Percentiles rank a stretch among this genome's conserved stretches.
phyloP scores from a whole-genome alignment of 495 filamentous ascomycete genomes.

The Xylaria nigripes region DNA sequence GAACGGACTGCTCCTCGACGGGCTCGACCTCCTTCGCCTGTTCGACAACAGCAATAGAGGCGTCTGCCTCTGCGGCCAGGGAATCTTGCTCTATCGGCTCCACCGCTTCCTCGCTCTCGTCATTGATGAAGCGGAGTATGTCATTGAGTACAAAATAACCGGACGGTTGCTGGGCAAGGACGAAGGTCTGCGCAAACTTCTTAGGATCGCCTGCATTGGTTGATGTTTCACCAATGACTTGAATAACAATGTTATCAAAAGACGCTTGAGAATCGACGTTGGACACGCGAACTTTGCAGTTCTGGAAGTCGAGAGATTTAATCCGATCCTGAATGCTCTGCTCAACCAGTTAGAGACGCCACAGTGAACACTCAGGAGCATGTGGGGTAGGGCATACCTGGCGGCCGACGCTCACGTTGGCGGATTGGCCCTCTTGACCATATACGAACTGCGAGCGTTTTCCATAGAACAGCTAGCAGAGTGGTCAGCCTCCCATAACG shows the following conservation, averaged over 20 bases:
- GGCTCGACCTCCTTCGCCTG: conserved; percentile 32
- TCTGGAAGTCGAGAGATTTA: conserved; percentile 84
- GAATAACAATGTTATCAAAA: conserved; percentile 84
- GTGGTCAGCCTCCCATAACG: not conserved
- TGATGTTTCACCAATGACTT: conserved; percentile 95
- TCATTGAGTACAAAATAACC: conserved; percentile 98
- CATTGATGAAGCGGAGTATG: conserved; percentile 86
- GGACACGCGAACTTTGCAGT: conserved; percentile 95
- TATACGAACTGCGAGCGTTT: conserved; percentile 76
- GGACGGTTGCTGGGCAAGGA: conserved; percentile 89
- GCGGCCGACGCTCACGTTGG: conserved; percentile 74
- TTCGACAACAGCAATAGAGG: conserved; percentile 34
- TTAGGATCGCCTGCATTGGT: conserved; percentile 82
- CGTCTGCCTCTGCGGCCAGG: conserved; percentile 39
- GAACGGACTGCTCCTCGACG: conserved; percentile 24
- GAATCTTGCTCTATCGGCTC: conserved; percentile 38
- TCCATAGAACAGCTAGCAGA: conserved; percentile 65
- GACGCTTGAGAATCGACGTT: conserved; percentile 97
- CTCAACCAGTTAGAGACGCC: conserved; percentile 14
- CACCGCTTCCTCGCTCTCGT: conserved; percentile 56
- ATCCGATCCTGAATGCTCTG: conserved; percentile 92
- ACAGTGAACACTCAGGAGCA: not conserved
- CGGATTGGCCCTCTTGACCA: conserved; percentile 78
- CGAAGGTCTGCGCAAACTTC: conserved; percentile 98
- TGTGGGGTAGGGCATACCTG: conserved; percentile 50